Evolutionary conservation across 2,329 filamentous ascomycete genomes (phyloP).

Genomic region (Ascochyta fabae): DNA sequence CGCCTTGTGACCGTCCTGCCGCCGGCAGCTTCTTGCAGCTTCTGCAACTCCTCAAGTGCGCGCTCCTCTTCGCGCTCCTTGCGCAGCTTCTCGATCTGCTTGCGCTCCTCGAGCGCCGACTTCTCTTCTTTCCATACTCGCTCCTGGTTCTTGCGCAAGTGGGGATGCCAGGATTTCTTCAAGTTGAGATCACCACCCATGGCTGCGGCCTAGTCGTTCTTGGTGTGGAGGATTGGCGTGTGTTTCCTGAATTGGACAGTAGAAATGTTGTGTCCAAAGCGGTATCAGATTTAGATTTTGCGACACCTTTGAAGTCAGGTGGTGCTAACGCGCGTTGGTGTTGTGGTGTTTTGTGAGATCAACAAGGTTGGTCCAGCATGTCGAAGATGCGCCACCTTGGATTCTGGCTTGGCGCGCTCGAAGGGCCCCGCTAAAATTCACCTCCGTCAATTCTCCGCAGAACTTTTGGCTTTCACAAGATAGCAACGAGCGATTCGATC

Average conservation of each 20-base stretch:
- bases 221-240: background rate
- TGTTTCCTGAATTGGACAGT: too few relatives aligned
- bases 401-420: conserved; percentile 10
- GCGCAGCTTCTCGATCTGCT: conserved; percentile 86
- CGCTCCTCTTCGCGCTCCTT: conserved; percentile 95
- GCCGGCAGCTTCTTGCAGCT: conserved; percentile 86
- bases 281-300: background rate
- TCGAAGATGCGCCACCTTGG: conserved; percentile 15
- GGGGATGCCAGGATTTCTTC: conserved; percentile 89
- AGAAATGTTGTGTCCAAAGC: too few relatives aligned
- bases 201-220: conserved; percentile 49
- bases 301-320: background rate
- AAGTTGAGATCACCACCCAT: conserved; percentile 97
- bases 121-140: conserved; percentile 91
- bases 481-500: background rate
- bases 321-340: background rate
- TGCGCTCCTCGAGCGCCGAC: conserved; percentile 91
- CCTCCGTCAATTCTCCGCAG: conserved; percentile 35
- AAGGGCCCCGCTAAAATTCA: conserved; percentile 32
- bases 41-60: conserved; percentile 87
- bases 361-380: conserved; percentile 11
- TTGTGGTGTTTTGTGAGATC: background rate
- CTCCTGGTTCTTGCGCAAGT: conserved; percentile 87
- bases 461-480: conserved; percentile 27
- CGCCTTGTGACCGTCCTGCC: conserved; percentile 79